Percentiles rank a stretch among this genome's conserved stretches.
Evolutionary conservation across 1,139 yeast genomes (phyloP).

Genomic region (Yamadazyma sp.): DNA sequence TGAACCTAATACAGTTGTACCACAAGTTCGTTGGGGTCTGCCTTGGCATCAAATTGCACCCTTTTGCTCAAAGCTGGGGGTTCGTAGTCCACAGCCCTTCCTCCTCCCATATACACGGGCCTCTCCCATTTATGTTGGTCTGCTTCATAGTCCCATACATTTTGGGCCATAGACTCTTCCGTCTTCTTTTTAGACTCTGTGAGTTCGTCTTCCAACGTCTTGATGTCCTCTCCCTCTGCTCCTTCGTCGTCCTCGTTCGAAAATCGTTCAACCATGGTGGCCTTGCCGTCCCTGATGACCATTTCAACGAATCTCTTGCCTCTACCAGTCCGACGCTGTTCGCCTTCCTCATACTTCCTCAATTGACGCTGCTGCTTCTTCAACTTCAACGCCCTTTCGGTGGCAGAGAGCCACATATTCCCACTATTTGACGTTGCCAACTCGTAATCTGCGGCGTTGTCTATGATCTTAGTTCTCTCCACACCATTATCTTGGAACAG

Average conservation of each 20-base stretch:
- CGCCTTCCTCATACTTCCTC: slow-evolving; percentile 59
- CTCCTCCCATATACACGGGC: slow-evolving; percentile 37
- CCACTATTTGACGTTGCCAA: slow-evolving; percentile 49
- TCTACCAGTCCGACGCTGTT: slow-evolving; percentile 63
- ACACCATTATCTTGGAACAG: slow-evolving; percentile 85
- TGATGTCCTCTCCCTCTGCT: slow-evolving; percentile 25
- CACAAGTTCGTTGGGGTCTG: slow-evolving; percentile 15
- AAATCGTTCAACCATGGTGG: slow-evolving; percentile 48
- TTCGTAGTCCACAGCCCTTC: background rate
- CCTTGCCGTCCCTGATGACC: slow-evolving; percentile 82
- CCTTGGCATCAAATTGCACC: slow-evolving; percentile 18
- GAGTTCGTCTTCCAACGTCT: slow-evolving; percentile 26
- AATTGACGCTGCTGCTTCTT: slow-evolving; percentile 79
- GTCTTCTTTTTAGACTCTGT: slow-evolving; percentile 19
- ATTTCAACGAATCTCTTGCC: slow-evolving; percentile 76
- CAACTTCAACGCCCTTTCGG: slow-evolving; percentile 79
- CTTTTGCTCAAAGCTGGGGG: slow-evolving; percentile 11
- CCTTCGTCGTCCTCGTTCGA: slow-evolving; percentile 19
- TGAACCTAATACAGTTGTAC: slow-evolving; percentile 12
- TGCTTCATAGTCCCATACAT: slow-evolving; percentile 58
- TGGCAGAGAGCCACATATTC: slow-evolving; percentile 82
- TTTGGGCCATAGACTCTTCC: slow-evolving; percentile 15
- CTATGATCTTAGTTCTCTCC: slow-evolving; percentile 88
- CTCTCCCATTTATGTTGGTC: slow-evolving; percentile 53
- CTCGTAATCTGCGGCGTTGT: slow-evolving; percentile 89